phyloP scores from a whole-genome alignment of 2,329 filamentous ascomycete genomes.

The Fusarium odoratissimum region DNA sequence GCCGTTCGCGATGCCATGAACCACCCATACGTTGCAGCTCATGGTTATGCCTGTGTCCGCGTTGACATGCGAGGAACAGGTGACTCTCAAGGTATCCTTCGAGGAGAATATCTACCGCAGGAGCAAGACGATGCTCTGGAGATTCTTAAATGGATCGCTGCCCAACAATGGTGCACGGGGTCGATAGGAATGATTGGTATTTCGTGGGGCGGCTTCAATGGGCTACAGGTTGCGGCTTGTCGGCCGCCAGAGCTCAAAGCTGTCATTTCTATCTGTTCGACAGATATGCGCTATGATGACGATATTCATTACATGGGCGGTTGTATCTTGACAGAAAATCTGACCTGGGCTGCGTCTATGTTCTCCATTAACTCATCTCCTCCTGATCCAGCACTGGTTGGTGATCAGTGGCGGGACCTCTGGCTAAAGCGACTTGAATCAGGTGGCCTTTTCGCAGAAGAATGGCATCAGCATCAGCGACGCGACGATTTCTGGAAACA shows the following conservation, averaged over 20 bases:
- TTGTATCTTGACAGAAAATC: background rate
- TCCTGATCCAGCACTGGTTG: slow-evolving; percentile 2
- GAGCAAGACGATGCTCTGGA: slow-evolving; percentile 11
- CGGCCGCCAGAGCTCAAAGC: background rate
- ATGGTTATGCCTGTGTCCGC: background rate
- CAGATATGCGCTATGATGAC: slow-evolving; percentile 5
- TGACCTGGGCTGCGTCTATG: slow-evolving; percentile 14
- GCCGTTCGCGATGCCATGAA: slow-evolving; percentile 10
- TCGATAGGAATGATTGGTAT: slow-evolving; percentile 18
- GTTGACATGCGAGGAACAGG: slow-evolving; percentile 10
- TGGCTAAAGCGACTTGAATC: slow-evolving; percentile 4
- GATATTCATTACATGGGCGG: slow-evolving; percentile 21
- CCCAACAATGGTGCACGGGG: background rate
- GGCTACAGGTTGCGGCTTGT: slow-evolving; percentile 2
- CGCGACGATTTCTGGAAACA: slow-evolving; percentile 6
- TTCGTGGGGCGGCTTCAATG: slow-evolving; percentile 15
- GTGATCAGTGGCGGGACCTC: slow-evolving; percentile 1
- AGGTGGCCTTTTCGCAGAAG: background rate
- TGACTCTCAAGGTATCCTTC: background rate
- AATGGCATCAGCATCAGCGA: slow-evolving; percentile 7
- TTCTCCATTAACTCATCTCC: slow-evolving; percentile 3
- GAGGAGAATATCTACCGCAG: background rate
- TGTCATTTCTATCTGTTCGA: slow-evolving; percentile 3
- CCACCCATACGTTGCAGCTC: background rate
- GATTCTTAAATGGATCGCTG: background rate